Evolutionary conservation across 169 alveolate genomes (phyloP), one percentile per base, ranked within the genome.

Genomic region (Plasmodium blacklocki): DNA sequence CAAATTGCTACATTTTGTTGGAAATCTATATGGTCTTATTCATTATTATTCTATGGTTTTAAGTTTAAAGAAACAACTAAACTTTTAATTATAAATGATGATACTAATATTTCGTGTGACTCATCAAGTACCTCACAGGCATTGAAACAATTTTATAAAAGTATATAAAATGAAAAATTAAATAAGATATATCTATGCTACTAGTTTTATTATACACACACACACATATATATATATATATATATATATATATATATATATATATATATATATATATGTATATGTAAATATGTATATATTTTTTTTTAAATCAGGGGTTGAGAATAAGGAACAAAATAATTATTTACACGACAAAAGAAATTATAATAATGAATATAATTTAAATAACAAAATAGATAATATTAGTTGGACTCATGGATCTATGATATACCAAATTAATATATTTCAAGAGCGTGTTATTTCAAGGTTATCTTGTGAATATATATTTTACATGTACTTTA

Each of bases 341-440:
- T 39, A 39, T 39, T 39, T 39, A 39, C 47, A 5, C 47, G 47
- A 5, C 47, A 4, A 39, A 39, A 7, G 1, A 39, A 5, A 39
- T 39, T 39, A 56, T 56, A 56, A 15, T 8, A 56, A 56, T 9
- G 21, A 56, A 18, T 6, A 14, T 21, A 56, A 56, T 7, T 14
- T 14, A 56, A 56, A 14, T 18, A 56, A 56, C 23, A 14, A 12
- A 56, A 56, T 21, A 18, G 64, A 56, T 56, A 56, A 56, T 56
- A 21, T 56, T 9, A 56, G 64, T 56, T 56, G 64, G 64, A 56
- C 64, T 56, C 64, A 56, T 18, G 64, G 64, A 56, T 56, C 12
- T 56, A 56, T 56, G 64, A 56, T 56, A 18, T 56, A 56, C 23
- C 64, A 56, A 56, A 21, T 21, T 18, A 62, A 62, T 62, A 19